These are phyloP conservation scores for Dictyostelium brefeldianum DNA, from an alignment of 78 protist species.

Conservation along the genomic window DNA sequence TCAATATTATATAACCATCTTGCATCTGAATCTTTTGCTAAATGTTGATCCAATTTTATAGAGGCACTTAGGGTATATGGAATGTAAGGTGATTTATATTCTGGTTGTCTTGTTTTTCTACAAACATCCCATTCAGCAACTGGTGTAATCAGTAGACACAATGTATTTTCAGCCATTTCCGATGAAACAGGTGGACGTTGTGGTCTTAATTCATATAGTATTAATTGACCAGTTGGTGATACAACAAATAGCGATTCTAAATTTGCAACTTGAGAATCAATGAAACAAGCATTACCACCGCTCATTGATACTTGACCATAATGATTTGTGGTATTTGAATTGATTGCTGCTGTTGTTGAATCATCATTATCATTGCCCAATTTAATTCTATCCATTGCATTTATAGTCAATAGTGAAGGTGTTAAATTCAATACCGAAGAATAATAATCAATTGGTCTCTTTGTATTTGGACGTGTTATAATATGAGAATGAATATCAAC, in stretches of 20 bases:
- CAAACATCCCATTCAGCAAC: slow-evolving; percentile 66
- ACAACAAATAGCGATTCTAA: slow-evolving; percentile 48
- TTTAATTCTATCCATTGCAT: slow-evolving; percentile 77
- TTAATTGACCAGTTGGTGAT: slow-evolving; percentile 58
- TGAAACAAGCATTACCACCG: slow-evolving; percentile 60
- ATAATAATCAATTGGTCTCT: slow-evolving; percentile 16
- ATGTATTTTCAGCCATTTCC: slow-evolving; percentile 55
- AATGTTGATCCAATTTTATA: not conserved
- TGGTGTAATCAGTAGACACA: slow-evolving; percentile 46
- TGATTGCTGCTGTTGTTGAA: not conserved
- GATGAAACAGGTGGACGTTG: slow-evolving; percentile 35
- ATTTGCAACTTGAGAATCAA: slow-evolving; percentile 39
- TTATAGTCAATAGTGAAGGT: slow-evolving; percentile 51
- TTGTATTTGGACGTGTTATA: slow-evolving; percentile 13
- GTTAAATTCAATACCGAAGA: slow-evolving; percentile 31
- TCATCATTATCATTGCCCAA: slow-evolving; percentile 61
- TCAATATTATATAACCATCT: slow-evolving; percentile 76
- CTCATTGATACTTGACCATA: not conserved
- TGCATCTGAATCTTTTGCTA: slow-evolving; percentile 31
- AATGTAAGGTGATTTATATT: slow-evolving; percentile 23
- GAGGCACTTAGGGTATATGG: slow-evolving; percentile 11
- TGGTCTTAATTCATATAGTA: slow-evolving; percentile 73
- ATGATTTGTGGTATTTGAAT: not conserved
- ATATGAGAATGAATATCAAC: slow-evolving; percentile 76
- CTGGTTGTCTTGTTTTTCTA: slow-evolving; percentile 35